phyloP scores from a whole-genome alignment of 176 grass and related monocot species.

The Oryza meyeriana region DNA sequence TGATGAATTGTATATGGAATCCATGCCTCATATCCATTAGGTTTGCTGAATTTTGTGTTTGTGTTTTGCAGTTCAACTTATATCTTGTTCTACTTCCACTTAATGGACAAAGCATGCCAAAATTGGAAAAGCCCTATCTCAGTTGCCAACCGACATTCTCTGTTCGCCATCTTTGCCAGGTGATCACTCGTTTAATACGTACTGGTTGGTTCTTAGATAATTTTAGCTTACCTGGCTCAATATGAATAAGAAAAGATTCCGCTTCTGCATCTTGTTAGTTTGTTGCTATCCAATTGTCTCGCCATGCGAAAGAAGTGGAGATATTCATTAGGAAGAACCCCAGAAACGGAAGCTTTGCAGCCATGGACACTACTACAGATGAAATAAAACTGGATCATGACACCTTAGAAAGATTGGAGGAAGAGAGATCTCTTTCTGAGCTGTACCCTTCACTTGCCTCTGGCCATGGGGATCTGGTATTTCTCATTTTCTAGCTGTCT shows the following conservation, averaged over 20 bases:
- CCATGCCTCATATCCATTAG: not conserved
- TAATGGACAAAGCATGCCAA: constrained; percentile 52
- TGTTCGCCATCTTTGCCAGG: constrained; percentile 62
- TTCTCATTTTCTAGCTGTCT: not conserved
- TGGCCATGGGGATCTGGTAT: constrained; percentile 49
- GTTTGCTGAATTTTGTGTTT: constrained; percentile 21
- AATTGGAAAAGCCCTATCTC: constrained; percentile 53
- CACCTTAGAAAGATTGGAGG: constrained; percentile 39
- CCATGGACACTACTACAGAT: not conserved
- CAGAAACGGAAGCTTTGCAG: not conserved
- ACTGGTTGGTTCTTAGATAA: not conserved
- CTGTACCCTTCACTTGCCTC: constrained; percentile 34
- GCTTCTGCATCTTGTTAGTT: constrained; percentile 34
- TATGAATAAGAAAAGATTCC: not conserved
- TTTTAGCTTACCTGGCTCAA: not conserved
- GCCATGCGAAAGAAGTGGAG: constrained; percentile 47
- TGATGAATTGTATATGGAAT: not conserved
- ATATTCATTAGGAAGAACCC: constrained; percentile 44
- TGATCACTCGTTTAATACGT: constrained; percentile 21
- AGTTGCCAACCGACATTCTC: constrained; percentile 53
- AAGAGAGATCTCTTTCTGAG: constrained; percentile 47
- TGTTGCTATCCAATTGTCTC: constrained; percentile 47
- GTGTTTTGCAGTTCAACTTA: constrained; percentile 54
- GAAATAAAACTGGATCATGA: not conserved
- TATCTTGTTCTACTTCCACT: constrained; percentile 57